These are phyloP conservation scores for Bryoerythrophyllum caledonicum DNA, from an alignment of 225 moss, liverwort and hornwort species.

Conservation along the genomic window DNA sequence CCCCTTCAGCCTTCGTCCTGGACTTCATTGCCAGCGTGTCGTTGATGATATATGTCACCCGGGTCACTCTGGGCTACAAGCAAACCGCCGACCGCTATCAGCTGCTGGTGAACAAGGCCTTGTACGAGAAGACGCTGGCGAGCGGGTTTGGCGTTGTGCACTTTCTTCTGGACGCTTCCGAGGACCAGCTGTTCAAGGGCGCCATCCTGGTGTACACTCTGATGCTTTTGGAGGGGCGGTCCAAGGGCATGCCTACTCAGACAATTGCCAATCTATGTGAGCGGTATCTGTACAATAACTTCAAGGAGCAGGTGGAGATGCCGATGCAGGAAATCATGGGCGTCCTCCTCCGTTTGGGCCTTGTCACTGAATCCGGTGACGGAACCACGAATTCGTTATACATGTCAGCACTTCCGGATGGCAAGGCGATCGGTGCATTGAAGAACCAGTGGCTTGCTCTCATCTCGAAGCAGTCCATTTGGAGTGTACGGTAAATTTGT, in stretches of 20 bases:
- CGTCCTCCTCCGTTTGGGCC: slow-evolving; percentile 62
- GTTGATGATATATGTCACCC: slow-evolving; percentile 57
- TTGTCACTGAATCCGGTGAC: slow-evolving; percentile 34
- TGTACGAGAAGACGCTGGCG: slow-evolving; percentile 89
- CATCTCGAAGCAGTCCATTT: slow-evolving; percentile 55
- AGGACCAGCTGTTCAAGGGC: slow-evolving; percentile 90
- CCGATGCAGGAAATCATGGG: slow-evolving; percentile 58
- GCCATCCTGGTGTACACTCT: slow-evolving; percentile 65
- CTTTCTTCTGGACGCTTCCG: slow-evolving; percentile 82
- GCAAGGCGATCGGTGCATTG: slow-evolving; percentile 52
- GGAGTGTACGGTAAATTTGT: slow-evolving; percentile 45
- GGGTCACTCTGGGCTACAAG: slow-evolving; percentile 80
- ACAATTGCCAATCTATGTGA: slow-evolving; percentile 62
- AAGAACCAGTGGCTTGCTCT: slow-evolving; percentile 66
- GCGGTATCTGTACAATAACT: slow-evolving; percentile 72
- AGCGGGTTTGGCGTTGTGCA: slow-evolving; percentile 89
- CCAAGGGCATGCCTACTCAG: slow-evolving; percentile 45
- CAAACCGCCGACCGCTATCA: slow-evolving; percentile 77
- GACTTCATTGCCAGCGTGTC: slow-evolving; percentile 83
- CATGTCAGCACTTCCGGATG: slow-evolving; percentile 42
- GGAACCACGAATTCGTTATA: slow-evolving; percentile 16
- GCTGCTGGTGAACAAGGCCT: slow-evolving; percentile 81
- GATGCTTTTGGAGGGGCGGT: slow-evolving; percentile 44
- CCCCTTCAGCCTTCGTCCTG: slow-evolving; percentile 82
- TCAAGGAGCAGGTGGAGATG: slow-evolving; percentile 88